Evolutionary conservation across 257 asterid genomes (phyloP), one percentile per base, ranked within the genome.

Genomic region (Vinca minor): DNA sequence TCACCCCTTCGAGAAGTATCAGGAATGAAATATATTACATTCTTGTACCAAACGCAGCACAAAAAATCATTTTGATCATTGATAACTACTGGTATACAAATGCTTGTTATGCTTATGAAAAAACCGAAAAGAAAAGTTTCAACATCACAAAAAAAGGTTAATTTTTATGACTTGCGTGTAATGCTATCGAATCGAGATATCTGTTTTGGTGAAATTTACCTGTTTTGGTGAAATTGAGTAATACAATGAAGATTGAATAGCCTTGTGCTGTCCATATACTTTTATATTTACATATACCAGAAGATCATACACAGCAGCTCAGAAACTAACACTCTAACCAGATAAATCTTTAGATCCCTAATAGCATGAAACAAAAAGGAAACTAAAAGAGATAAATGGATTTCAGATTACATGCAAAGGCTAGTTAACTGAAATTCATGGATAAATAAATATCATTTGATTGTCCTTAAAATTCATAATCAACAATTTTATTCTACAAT

Each of bases 1-100:
- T 66, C 20, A 78, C 57, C 74, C n/a, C n/a, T n/a, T n/a, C n/a
- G n/a, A n/a, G n/a, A n/a, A n/a, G 63, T 68, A 76, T 63, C 70
- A 78, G 17, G 66, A 58, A 57, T 38, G 4, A 31, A 21, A 45
- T 44, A 47, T 66, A 63, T 61, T 20, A 64, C 29, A 39, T 57
- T 45, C 50, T 49, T 13, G 15, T 6, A 18, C 26, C 23, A 31
- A 62, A 25, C 35, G 25, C 26, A 31, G 48, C 7, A 23, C 1
- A 35, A 62, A 23, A 21, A 67, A 11, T 3, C 23, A 35, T 8
- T 12, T 4, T 55, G 39, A 14, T 28, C 23, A 29, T 29, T 56
- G 6, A 14, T 56, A 26, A 38, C 4, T 13, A 13, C 10, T 53
- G 9, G 3, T 2, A 28, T 8, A 28, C 4, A 26, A 28, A 4